Conservation (phyloP, 805 yeast species). For the Suhomyces emberorum region DNA sequence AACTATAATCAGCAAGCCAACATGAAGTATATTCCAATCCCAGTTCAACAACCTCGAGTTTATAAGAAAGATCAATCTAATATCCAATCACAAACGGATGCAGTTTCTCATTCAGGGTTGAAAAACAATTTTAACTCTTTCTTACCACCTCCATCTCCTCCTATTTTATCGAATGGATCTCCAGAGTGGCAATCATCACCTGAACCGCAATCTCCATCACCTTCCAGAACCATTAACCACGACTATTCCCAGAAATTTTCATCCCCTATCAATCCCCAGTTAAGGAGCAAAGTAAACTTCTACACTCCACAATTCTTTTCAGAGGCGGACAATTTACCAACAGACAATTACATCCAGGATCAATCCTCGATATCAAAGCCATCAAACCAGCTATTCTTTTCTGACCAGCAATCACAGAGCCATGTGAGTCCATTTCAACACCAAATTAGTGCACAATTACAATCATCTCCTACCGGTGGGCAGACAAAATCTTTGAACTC, state of each 20-base stretch:
- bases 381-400: not conserved
- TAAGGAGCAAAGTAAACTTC: constrained; percentile 20
- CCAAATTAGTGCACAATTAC: constrained; percentile 12
- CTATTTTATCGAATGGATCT: constrained; percentile 30
- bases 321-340: constrained; percentile 16
- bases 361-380: too few relatives aligned
- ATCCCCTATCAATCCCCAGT: constrained; percentile 26
- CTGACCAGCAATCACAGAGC: not conserved
- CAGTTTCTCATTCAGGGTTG: constrained; percentile 5
- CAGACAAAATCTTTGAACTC: constrained; percentile 21
- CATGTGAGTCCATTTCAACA: constrained; percentile 4
- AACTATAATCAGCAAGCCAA: constrained; percentile 1
- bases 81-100: constrained; percentile 7
- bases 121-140: constrained; percentile 18
- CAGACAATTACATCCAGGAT: not conserved
- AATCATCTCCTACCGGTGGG: constrained; percentile 23
- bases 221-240: constrained; percentile 13
- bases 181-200: constrained; percentile 41
- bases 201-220: constrained; percentile 32
- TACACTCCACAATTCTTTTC: constrained; percentile 42
- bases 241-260: constrained; percentile 9
- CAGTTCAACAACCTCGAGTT: constrained; percentile 34
- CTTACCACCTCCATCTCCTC: constrained; percentile 39
- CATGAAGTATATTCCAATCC: constrained; percentile 37
- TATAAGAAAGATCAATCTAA: constrained; percentile 10